Percentiles rank a stretch among this genome's conserved stretches.
Conservation (phyloP, 179 eudicot species). For the Vitellaria paradoxa region DNA sequence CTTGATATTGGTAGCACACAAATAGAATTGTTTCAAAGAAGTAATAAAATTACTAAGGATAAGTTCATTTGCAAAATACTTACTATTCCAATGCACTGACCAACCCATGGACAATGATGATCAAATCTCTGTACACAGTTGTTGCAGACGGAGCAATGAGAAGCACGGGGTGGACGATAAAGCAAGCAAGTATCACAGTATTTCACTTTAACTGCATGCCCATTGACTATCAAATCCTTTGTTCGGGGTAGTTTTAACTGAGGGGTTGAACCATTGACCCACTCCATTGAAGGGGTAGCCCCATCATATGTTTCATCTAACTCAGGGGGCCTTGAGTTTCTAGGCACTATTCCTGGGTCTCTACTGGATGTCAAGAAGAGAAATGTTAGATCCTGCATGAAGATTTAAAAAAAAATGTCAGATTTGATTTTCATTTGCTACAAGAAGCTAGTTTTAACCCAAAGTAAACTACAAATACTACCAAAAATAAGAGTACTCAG, state of each 20-base stretch:
- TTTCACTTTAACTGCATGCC: conserved; percentile 45
- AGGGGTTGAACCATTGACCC: conserved; percentile 53
- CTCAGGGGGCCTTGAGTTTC: conserved; percentile 56
- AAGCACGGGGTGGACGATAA: conserved; percentile 56
- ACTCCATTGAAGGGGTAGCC: conserved; percentile 61
- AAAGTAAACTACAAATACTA: too few relatives aligned
- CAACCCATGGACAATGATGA: conserved; percentile 70
- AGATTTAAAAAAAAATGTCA: neutral
- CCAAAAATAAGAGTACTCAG: too few relatives aligned
- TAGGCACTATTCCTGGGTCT: conserved; percentile 93
- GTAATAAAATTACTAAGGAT: too few relatives aligned
- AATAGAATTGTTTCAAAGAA: too few relatives aligned
- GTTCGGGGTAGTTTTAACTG: conserved; percentile 57
- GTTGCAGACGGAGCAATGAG: conserved; percentile 66
- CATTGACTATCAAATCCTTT: conserved; percentile 60
- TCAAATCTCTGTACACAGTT: conserved; percentile 57
- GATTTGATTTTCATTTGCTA: too few relatives aligned
- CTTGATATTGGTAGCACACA: too few relatives aligned
- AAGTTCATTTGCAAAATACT: conserved; percentile 14
- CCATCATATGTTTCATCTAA: conserved; percentile 44
- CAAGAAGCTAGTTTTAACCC: too few relatives aligned
- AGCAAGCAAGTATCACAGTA: conserved; percentile 58
- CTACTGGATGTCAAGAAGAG: conserved; percentile 75
- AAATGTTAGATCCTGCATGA: conserved; percentile 49
- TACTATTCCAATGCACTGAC: conserved; percentile 60